These are phyloP conservation scores for Phytophthora litchii DNA, from an alignment of 352 stramenopile species.

Conservation along the genomic window DNA sequence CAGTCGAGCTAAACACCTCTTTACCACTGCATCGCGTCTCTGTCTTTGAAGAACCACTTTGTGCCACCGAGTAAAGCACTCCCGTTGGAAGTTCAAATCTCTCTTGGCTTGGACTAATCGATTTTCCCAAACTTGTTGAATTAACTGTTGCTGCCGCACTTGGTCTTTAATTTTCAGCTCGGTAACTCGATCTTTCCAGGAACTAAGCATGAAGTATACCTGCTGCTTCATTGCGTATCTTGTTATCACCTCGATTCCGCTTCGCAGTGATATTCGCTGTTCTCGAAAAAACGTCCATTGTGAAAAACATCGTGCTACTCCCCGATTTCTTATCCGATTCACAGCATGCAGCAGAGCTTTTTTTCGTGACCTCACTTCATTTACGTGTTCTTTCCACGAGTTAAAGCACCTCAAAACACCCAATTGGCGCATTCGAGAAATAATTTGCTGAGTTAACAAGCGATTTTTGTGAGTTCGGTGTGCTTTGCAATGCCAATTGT, in stretches of 20 bases:
- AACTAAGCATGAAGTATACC: conserved; percentile 3
- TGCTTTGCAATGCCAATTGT: conserved; percentile 14
- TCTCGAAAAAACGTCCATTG: conserved; percentile 34
- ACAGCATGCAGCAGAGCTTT: conserved; percentile 36
- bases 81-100: conserved; percentile 25
- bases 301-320: conserved; percentile 35
- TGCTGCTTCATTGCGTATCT: conserved; percentile 25
- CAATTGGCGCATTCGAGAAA: conserved; percentile 44
- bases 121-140: conserved; percentile 34
- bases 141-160: conserved; percentile 17
- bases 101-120: conserved; percentile 29
- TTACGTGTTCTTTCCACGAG: conserved; percentile 47
- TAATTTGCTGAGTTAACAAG: conserved; percentile 17
- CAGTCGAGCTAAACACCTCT: conserved; percentile 28
- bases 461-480: conserved; percentile 10
- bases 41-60: conserved; percentile 8
- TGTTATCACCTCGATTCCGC: conserved; percentile 14
- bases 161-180: conserved; percentile 18
- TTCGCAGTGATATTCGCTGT: conserved; percentile 8
- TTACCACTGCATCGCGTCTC: conserved; percentile 9
- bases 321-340: conserved; percentile 41
- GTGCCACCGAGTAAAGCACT: conserved; percentile 36
- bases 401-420: conserved; percentile 50
- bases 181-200: conserved; percentile 23
- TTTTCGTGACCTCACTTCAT: conserved; percentile 18